A percentile compares a stretch with the other conserved stretches of the same genome.
Conservation (phyloP, 805 yeast genomes). For the Metschnikowia peoriensis region DNA sequence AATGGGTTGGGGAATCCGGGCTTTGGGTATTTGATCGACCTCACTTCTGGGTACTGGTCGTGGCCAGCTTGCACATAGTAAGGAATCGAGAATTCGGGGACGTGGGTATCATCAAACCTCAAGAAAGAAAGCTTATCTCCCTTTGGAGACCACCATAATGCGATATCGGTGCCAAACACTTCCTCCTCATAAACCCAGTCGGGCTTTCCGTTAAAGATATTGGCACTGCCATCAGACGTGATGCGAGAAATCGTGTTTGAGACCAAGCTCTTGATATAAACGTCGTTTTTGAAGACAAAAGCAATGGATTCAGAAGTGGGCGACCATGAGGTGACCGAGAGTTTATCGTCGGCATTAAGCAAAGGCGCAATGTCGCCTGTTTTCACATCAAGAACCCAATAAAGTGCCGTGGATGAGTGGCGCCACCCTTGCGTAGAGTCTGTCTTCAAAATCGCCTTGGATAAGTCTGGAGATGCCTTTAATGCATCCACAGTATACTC, state of each 20-base stretch:
- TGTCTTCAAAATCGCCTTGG: conserved; percentile 57
- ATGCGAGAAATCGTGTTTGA: conserved; percentile 41
- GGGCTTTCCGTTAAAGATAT: conserved; percentile 81
- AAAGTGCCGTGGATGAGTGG: conserved; percentile 19
- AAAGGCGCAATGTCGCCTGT: conserved; percentile 15
- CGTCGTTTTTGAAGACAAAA: conserved; percentile 65
- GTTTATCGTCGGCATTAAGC: conserved; percentile 10
- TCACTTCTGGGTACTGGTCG: conserved; percentile 43
- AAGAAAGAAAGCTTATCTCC: conserved; percentile 65
- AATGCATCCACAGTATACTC: conserved; percentile 51
- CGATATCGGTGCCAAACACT: conserved; percentile 65
- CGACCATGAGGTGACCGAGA: conserved; percentile 58
- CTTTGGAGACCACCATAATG: conserved; percentile 85
- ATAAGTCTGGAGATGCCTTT: conserved; percentile 65
- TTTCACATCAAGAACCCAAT: conserved; percentile 20
- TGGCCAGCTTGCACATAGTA: conserved; percentile 59
- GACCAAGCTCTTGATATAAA: conserved; percentile 50
- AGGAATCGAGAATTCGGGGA: conserved; percentile 71
- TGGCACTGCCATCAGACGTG: conserved; percentile 67
- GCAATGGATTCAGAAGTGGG: conserved; percentile 68
- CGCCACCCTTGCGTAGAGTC: conserved; percentile 51
- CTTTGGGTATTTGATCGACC: conserved; percentile 73
- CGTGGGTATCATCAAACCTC: conserved; percentile 69
- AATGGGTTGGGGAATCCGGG: conserved; percentile 76
- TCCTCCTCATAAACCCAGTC: conserved; percentile 97